Conservation (phyloP, 306 rosid species). For the Cucurbita moschata region DNA sequence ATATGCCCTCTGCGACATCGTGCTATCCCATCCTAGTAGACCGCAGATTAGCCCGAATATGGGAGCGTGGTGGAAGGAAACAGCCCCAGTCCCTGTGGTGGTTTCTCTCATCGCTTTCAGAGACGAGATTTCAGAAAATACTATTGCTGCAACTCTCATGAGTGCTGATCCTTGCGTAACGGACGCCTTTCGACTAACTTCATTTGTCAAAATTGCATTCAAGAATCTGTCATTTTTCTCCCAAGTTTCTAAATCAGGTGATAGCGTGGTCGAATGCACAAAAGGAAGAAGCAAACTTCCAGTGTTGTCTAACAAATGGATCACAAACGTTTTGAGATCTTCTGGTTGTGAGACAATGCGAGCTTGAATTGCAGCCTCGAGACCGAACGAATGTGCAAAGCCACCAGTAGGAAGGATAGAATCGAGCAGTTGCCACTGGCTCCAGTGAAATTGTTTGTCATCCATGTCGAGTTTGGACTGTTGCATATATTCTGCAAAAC, state of each 20-base stretch:
- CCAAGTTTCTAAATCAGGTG: constrained; percentile 50
- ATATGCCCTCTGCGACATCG: constrained; percentile 62
- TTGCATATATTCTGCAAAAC: not conserved
- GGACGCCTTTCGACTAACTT: constrained; percentile 75
- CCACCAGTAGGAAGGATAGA: constrained; percentile 88
- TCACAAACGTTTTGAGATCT: constrained; percentile 49
- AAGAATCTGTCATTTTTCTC: constrained; percentile 42
- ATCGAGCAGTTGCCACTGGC: constrained; percentile 69
- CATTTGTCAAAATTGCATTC: constrained; percentile 60
- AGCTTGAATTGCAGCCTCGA: constrained; percentile 75
- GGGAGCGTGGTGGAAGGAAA: constrained; percentile 69
- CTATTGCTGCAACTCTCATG: constrained; percentile 67
- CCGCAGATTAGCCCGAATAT: constrained; percentile 65
- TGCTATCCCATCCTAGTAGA: constrained; percentile 42
- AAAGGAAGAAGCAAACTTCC: constrained; percentile 82
- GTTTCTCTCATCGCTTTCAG: constrained; percentile 52
- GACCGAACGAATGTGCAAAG: constrained; percentile 77
- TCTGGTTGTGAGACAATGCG: constrained; percentile 36
- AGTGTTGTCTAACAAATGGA: constrained; percentile 56
- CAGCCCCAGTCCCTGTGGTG: constrained; percentile 24
- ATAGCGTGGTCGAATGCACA: constrained; percentile 40
- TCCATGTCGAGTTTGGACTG: not conserved
- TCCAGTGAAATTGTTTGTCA: constrained; percentile 40
- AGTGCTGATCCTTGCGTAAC: constrained; percentile 66
- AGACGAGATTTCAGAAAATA: constrained; percentile 47